Evolutionary conservation across 805 yeast genomes (phyloP), one percentile per base, ranked within the genome.

Genomic region (Sugiyamaella qingdaonensis): DNA sequence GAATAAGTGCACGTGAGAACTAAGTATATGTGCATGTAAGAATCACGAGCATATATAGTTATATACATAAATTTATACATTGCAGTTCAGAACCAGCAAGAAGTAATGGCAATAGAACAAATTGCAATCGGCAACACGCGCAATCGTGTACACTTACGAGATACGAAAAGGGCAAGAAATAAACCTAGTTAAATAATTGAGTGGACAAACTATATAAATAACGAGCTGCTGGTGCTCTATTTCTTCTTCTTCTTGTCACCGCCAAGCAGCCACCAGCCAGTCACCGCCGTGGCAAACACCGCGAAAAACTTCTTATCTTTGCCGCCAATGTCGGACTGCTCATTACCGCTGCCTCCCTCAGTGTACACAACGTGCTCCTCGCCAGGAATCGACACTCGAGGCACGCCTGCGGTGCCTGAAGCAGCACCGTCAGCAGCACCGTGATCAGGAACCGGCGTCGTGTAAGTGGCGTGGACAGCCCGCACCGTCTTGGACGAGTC

Each of bases 201-300:
- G 29, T 24, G 29, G 29, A 24, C 29, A 24, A 7, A 24, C 29
- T 24, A 24, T 24, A 24, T 24, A 24, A 24, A 24, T 7, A 24
- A 24, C 29, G 29, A 24, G 29, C 29, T 16, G 8, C 18, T 34
- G 39, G 18, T 34, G 14, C 39, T n/a, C 18, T 52, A 51, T 35
- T 56, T 42, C 56, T 57, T 54, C 48, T 55, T 56, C 34, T 54
- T 39, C 8, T 31, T 35, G 13, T 50, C 24, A 13, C 52, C 16
- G 69, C 69, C 65, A 16, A 68, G 48, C 9, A 59, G 55, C 72
- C 73, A 69, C 73, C 75, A 70, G 8, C 64, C 69, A 0, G 65
- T 65, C 9, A 71, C 64, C 10, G 58, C 66, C 2, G 63, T 71
- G 1, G 62, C 61, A 35, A 72, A 55, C 1, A 64, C 65, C 9